These are phyloP conservation scores for Termitomyces heimii DNA, from an alignment of 768 basidiomycete species.

Conservation along the genomic window DNA sequence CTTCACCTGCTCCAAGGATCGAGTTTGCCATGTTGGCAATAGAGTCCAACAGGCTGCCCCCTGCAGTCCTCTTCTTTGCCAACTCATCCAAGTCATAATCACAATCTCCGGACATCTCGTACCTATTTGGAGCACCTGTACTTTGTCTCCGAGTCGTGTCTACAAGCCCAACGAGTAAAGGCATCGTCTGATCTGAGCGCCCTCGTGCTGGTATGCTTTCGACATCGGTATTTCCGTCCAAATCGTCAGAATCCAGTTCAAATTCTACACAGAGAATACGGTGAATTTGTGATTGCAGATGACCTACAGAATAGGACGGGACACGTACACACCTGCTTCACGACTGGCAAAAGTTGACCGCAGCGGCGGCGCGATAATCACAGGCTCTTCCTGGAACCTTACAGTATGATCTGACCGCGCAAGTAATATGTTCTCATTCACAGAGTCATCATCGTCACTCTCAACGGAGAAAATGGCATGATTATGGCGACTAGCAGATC, in stretches of 20 bases:
- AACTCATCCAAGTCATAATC: conserved; percentile 68
- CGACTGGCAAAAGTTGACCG: conserved; percentile 72
- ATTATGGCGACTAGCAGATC: conserved; percentile 33
- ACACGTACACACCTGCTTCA: conserved; percentile 65
- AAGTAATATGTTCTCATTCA: conserved; percentile 26
- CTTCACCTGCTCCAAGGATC: conserved; percentile 84
- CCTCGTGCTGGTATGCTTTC: conserved; percentile 22
- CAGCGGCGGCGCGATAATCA: conserved; percentile 61
- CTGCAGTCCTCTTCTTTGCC: conserved; percentile 55
- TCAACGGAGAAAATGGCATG: conserved; percentile 51
- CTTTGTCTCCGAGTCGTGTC: conserved; percentile 53
- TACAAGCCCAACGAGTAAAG: conserved; percentile 74
- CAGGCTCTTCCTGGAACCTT: conserved; percentile 63
- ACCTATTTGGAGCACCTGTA: conserved; percentile 42
- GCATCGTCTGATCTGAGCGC: conserved; percentile 52
- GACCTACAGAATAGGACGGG: conserved; percentile 1
- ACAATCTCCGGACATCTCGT: conserved; percentile 25
- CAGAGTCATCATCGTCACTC: conserved; percentile 50
- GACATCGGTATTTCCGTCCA: conserved; percentile 45
- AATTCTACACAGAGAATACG: conserved; percentile 45
- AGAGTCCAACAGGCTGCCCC: conserved; percentile 74
- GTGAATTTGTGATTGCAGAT: conserved; percentile 5
- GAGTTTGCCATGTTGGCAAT: conserved; percentile 95
- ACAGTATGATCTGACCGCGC: conserved; percentile 41
- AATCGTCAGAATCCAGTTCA: conserved; percentile 79